These are phyloP conservation scores for Verticillium albo-atrum DNA, from an alignment of 2,329 filamentous ascomycete genomes.

Conservation along the genomic window DNA sequence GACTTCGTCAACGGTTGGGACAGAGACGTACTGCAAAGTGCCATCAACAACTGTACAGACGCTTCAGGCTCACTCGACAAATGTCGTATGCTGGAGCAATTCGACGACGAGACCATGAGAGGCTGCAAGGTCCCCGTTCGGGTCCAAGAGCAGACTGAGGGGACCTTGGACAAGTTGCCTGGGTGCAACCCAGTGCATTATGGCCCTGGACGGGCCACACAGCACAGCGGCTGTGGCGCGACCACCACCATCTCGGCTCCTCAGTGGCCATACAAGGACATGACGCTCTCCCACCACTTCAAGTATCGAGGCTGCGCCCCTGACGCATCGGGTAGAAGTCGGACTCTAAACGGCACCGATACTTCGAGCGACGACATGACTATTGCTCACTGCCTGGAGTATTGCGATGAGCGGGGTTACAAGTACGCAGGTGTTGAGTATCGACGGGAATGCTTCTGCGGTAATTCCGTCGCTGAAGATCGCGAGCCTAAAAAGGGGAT, in stretches of 20 bases:
- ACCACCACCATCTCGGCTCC: slow-evolving; percentile 29
- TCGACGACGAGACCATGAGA: slow-evolving; percentile 31
- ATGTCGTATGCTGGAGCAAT: slow-evolving; percentile 49
- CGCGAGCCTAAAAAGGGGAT: slow-evolving; percentile 30
- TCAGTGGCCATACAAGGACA: slow-evolving; percentile 37
- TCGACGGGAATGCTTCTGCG: slow-evolving; percentile 33
- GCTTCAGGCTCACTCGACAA: slow-evolving; percentile 55
- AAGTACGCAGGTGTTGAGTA: slow-evolving; percentile 32
- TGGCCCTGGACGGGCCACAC: slow-evolving; percentile 17
- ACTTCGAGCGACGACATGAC: slow-evolving; percentile 27
- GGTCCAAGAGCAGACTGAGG: slow-evolving; percentile 39
- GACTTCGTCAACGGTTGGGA: slow-evolving; percentile 10
- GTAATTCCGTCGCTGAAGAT: slow-evolving; percentile 17
- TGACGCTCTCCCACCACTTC: slow-evolving; percentile 39
- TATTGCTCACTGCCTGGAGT: slow-evolving; percentile 24
- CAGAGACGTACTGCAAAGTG: slow-evolving; percentile 23
- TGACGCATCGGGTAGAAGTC: slow-evolving; percentile 20
- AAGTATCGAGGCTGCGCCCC: slow-evolving; percentile 47
- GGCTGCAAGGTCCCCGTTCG: slow-evolving; percentile 47
- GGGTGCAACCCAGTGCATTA: slow-evolving; percentile 45
- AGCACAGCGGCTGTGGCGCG: slow-evolving; percentile 24
- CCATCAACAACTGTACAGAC: slow-evolving; percentile 62
- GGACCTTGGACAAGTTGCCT: slow-evolving; percentile 43
- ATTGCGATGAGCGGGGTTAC: slow-evolving; percentile 21
- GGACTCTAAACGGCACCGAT: slow-evolving; percentile 23